Conservation (phyloP, 2,329 filamentous ascomycete species). For the Cadophora malorum region DNA sequence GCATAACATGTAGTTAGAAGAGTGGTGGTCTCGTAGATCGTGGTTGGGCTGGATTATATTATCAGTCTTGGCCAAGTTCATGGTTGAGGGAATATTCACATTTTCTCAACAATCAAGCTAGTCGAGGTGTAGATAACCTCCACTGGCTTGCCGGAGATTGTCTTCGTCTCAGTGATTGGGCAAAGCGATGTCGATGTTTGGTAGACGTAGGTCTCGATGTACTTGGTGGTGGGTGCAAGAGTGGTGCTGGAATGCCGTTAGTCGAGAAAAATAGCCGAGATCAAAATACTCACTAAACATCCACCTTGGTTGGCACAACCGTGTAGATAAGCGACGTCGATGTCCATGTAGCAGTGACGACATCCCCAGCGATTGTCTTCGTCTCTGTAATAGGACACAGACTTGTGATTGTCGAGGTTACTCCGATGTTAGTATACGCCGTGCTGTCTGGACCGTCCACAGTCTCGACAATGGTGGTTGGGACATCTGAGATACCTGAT, state of each 20-base stretch:
- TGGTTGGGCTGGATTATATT: conserved; percentile 9
- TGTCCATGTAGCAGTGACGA: conserved; percentile 31
- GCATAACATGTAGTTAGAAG: conserved; percentile 19
- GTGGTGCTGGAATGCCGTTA: conserved; percentile 16
- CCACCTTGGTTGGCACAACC: conserved; percentile 28
- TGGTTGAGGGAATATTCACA: conserved; percentile 17
- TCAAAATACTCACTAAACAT: conserved; percentile 27
- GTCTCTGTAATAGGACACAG: conserved; percentile 51
- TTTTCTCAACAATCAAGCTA: conserved; percentile 34
- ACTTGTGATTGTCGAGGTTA: conserved; percentile 45
- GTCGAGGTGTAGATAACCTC: conserved; percentile 44
- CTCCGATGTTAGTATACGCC: conserved; percentile 14
- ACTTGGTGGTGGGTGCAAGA: conserved; percentile 25
- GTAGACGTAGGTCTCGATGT: conserved; percentile 44
- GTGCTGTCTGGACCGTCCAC: conserved; percentile 34
- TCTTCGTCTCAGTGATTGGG: conserved; percentile 54
- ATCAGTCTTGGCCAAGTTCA: background rate
- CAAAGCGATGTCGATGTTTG: conserved; percentile 50
- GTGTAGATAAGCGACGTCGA: conserved; percentile 38
- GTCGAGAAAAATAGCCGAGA: conserved; percentile 6
- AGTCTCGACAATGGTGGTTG: conserved; percentile 36
- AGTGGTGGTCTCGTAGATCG: conserved; percentile 16
- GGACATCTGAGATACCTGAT: conserved; percentile 4
- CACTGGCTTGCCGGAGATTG: conserved; percentile 50
- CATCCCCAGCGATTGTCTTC: conserved; percentile 49